Conservation (phyloP, 2,329 filamentous ascomycete species). For the Cryphonectria naterciae region DNA sequence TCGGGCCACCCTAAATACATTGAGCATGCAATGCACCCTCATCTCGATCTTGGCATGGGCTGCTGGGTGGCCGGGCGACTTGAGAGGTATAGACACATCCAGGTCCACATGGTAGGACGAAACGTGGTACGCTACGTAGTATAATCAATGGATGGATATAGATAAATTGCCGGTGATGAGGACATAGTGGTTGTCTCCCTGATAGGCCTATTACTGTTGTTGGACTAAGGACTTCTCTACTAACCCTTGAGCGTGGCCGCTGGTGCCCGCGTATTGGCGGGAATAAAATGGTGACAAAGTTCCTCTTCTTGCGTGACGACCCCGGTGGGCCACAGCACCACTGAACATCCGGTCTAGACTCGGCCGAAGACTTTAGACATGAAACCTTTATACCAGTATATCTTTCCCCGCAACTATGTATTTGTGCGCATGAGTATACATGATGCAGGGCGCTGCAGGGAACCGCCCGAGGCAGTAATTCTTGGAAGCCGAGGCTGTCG, state of each 20-base stretch:
- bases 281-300: not conserved
- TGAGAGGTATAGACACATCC: not conserved
- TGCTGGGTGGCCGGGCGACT: not conserved
- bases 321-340: not conserved
- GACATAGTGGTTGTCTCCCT: not conserved
- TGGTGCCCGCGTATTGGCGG: not conserved
- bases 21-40: not conserved
- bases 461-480: not conserved
- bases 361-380: not conserved
- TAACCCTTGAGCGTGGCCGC: not conserved
- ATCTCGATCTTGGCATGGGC: not conserved
- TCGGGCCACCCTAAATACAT: not conserved
- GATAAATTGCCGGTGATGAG: not conserved
- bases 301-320: constrained; percentile 1
- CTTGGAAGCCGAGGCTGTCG: too few species aligned
- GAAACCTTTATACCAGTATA: not conserved
- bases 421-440: not conserved
- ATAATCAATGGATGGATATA: not conserved
- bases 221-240: not conserved
- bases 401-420: not conserved
- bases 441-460: not conserved
- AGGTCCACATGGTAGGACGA: not conserved
- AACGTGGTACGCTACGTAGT: not conserved
- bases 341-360: not conserved
- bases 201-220: not conserved